phyloP scores from a whole-genome alignment of 352 stramenopile genomes.

The Phytopythium montanum region DNA sequence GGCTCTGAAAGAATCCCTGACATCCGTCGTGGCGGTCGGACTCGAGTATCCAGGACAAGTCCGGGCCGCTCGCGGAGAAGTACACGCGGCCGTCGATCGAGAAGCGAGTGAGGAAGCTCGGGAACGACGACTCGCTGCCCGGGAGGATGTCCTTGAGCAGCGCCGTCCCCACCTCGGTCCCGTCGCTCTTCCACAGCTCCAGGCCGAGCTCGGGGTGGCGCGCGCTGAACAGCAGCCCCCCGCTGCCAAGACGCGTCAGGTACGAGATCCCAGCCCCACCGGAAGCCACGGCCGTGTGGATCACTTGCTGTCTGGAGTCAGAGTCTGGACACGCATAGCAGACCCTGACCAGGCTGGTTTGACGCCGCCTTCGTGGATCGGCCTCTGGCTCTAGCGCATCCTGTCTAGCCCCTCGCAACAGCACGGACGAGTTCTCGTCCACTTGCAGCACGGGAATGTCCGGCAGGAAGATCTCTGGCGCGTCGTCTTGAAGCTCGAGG shows the following conservation, averaged over 20 bases:
- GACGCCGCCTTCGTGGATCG: background rate
- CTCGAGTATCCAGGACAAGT: slow-evolving; percentile 58
- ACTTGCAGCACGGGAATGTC: slow-evolving; percentile 31
- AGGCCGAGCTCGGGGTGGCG: slow-evolving; percentile 12
- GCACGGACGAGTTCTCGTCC: slow-evolving; percentile 28
- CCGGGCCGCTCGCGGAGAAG: slow-evolving; percentile 69
- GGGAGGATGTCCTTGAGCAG: slow-evolving; percentile 66
- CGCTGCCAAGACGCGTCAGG: slow-evolving; percentile 11
- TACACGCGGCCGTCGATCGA: slow-evolving; percentile 68
- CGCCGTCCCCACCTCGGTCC: slow-evolving; percentile 48
- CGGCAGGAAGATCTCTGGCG: slow-evolving; percentile 35
- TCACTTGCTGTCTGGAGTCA: slow-evolving; percentile 12
- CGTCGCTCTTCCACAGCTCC: slow-evolving; percentile 84
- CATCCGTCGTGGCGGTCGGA: slow-evolving; percentile 54
- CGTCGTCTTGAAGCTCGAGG: slow-evolving; percentile 25
- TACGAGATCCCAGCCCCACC: slow-evolving; percentile 15
- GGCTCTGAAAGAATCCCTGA: slow-evolving; percentile 58
- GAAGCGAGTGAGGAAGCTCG: slow-evolving; percentile 37
- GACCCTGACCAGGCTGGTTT: slow-evolving; percentile 28
- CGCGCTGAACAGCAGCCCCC: slow-evolving; percentile 32
- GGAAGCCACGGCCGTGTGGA: slow-evolving; percentile 14
- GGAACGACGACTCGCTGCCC: slow-evolving; percentile 23
- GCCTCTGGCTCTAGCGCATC: background rate
- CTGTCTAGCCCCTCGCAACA: slow-evolving; percentile 35
- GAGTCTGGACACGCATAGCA: slow-evolving; percentile 21